A percentile compares a stretch with the other conserved stretches of the same genome.
phyloP scores from a whole-genome alignment of 768 basidiomycete genomes.

The Fomitopsis pulvina region DNA sequence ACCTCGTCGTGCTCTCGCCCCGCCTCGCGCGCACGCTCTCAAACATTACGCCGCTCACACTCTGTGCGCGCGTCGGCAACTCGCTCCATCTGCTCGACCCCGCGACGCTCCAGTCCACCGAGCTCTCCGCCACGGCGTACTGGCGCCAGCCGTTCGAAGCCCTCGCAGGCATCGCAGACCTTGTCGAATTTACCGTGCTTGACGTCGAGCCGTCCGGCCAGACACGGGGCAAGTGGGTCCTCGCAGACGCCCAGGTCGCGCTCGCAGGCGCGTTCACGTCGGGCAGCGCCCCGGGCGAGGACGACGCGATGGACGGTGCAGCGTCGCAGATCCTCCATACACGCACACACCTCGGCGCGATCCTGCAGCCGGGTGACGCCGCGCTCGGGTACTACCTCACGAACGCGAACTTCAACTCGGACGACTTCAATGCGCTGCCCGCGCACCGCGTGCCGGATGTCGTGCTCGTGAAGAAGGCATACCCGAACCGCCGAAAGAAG shows the following conservation, averaged over 20 bases:
- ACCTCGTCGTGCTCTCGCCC: slow-evolving; percentile 83
- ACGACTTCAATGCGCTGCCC: slow-evolving; percentile 67
- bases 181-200: slow-evolving; percentile 91
- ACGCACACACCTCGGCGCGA: slow-evolving; percentile 90
- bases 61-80: slow-evolving; percentile 90
- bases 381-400: slow-evolving; percentile 88
- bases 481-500: slow-evolving; percentile 92
- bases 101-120: slow-evolving; percentile 74
- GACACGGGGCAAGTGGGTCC: slow-evolving; percentile 70
- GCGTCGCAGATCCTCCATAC: slow-evolving; percentile 88
- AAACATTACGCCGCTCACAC: slow-evolving; percentile 82
- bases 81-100: slow-evolving; percentile 90
- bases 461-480: slow-evolving; percentile 91
- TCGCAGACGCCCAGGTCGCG: slow-evolving; percentile 88
- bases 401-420: slow-evolving; percentile 89
- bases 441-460: slow-evolving; percentile 77
- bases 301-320: slow-evolving; percentile 49
- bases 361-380: slow-evolving; percentile 92
- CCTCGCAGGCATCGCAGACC: slow-evolving; percentile 75
- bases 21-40: slow-evolving; percentile 77
- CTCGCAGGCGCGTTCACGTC: slow-evolving; percentile 75
- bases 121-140: slow-evolving; percentile 71
- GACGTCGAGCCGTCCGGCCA: slow-evolving; percentile 84
- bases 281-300: slow-evolving; percentile 32
- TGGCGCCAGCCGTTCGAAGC: slow-evolving; percentile 91